phyloP scores from a whole-genome alignment of 2,329 filamentous ascomycete species.

The Verticillium longisporum region DNA sequence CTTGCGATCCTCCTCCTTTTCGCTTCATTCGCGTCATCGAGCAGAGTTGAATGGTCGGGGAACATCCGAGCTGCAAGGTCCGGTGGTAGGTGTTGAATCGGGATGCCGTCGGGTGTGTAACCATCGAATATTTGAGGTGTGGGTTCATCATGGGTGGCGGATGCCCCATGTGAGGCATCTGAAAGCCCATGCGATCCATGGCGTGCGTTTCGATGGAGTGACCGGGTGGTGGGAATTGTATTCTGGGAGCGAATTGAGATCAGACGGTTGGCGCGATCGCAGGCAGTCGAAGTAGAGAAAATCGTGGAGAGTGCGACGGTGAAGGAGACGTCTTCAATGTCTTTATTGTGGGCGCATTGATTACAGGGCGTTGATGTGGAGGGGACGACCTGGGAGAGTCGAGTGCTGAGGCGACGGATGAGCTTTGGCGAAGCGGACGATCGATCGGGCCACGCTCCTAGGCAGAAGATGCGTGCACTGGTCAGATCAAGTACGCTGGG shows the following conservation, averaged over 20 bases:
- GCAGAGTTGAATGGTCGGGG: conserved; percentile 45
- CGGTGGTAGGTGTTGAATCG: conserved; percentile 46
- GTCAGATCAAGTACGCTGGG: neutral
- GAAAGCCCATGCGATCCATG: conserved; percentile 52
- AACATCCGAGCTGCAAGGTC: conserved; percentile 57
- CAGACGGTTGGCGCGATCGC: neutral
- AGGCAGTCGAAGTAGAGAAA: neutral
- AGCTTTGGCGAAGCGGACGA: neutral
- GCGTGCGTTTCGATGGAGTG: conserved; percentile 4
- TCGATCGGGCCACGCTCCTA: neutral
- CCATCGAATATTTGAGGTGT: conserved; percentile 63
- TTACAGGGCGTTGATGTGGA: neutral
- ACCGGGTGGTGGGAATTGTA: neutral
- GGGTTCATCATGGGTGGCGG: conserved; percentile 57
- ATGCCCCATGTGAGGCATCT: conserved; percentile 45
- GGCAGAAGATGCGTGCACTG: neutral
- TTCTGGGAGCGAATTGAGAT: no score
- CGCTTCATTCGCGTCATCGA: conserved; percentile 68
- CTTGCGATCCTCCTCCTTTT: conserved; percentile 85
- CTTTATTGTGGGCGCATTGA: neutral
- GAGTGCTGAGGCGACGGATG: neutral
- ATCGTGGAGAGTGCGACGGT: neutral
- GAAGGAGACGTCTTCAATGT: no score
- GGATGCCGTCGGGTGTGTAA: conserved; percentile 53
- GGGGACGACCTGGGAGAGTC: neutral